Evolutionary conservation across 148 eudicot species (phyloP).

Genomic region (Camellia granthamiana): DNA sequence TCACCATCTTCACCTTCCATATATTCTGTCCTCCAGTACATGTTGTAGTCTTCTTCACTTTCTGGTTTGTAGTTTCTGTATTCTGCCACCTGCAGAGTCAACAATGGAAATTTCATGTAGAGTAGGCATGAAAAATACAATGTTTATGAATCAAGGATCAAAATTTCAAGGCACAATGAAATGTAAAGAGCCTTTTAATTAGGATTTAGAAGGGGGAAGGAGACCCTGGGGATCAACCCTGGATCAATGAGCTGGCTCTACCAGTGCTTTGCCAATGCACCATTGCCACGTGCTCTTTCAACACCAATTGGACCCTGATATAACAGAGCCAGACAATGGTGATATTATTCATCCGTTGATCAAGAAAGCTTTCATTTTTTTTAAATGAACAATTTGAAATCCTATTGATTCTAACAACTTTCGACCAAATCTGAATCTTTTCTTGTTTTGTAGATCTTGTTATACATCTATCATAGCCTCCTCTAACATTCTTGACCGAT

Average conservation of each 20-base stretch:
- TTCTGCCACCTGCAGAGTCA: slow-evolving; percentile 28
- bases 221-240: too few relatives aligned
- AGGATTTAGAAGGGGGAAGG: too few relatives aligned
- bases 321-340: background rate
- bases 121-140: background rate
- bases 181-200: background rate
- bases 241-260: too few relatives aligned
- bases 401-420: too few relatives aligned
- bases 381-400: too few relatives aligned
- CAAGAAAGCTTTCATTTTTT: too few relatives aligned
- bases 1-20: slow-evolving; percentile 70
- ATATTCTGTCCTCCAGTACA: slow-evolving; percentile 36
- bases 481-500: too few relatives aligned
- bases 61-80: slow-evolving; percentile 38
- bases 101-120: background rate
- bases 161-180: background rate
- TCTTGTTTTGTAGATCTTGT: background rate
- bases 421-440: background rate
- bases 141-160: background rate
- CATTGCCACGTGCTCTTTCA: background rate
- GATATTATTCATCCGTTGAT: too few relatives aligned
- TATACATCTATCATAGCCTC: too few relatives aligned
- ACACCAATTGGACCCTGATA: background rate
- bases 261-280: too few relatives aligned
- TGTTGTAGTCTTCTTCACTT: slow-evolving; percentile 30